Conservation (phyloP, 2,329 filamentous ascomycete species). For the Chaetomium strumarium region DNA sequence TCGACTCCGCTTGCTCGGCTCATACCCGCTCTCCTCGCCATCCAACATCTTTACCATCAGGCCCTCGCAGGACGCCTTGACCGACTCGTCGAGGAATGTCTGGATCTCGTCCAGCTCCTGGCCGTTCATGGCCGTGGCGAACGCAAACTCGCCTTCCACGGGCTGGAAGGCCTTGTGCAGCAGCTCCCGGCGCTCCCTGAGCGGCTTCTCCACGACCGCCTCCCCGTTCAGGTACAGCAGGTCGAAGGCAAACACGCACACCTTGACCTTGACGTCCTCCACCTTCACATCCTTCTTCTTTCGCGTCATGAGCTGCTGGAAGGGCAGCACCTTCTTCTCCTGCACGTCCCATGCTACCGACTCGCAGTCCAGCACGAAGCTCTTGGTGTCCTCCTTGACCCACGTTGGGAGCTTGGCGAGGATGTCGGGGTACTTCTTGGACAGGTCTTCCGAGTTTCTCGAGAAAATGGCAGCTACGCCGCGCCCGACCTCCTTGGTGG, state of each 20-base stretch:
- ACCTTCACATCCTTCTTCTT: conserved; percentile 96
- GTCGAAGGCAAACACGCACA: conserved; percentile 96
- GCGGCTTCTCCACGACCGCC: conserved; percentile 77
- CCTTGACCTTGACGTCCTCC: conserved; percentile 92
- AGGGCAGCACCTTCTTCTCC: conserved; percentile 92
- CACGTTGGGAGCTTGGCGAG: conserved; percentile 79
- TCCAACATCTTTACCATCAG: conserved; percentile 99
- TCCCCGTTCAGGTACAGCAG: conserved; percentile 89
- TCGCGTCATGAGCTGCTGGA: conserved; percentile 96
- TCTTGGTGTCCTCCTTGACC: conserved; percentile 85
- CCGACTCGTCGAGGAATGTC: conserved; percentile 82
- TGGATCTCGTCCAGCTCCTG: conserved; percentile 93
- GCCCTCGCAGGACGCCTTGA: conserved; percentile 93
- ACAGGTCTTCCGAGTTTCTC: conserved; percentile 92
- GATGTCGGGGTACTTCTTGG: conserved; percentile 96
- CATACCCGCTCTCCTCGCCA: conserved; percentile 85
- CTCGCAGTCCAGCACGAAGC: conserved; percentile 97
- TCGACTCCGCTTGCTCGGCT: conserved; percentile 89
- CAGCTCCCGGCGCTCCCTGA: conserved; percentile 75
- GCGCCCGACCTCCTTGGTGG: conserved; percentile 58
- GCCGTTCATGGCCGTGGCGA: conserved; percentile 81
- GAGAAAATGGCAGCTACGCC: conserved; percentile 94
- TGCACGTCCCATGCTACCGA: conserved; percentile 94
- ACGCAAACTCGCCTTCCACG: conserved; percentile 83
- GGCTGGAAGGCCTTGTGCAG: conserved; percentile 67